These are phyloP conservation scores for Carnegiea gigantea DNA, from an alignment of 179 eudicot genomes.

Conservation along the genomic window DNA sequence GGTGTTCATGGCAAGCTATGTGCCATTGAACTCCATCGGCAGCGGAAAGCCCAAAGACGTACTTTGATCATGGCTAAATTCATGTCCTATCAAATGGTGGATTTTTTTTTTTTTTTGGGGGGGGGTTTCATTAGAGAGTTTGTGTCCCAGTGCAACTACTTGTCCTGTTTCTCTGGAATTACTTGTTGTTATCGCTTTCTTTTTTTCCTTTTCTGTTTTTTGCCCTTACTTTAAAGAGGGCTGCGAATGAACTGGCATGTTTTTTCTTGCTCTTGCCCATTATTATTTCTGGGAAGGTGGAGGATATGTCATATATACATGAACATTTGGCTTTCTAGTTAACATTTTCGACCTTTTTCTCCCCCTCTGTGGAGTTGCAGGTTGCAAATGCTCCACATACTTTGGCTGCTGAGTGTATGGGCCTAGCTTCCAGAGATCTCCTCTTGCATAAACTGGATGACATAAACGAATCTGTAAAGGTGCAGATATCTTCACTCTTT, in stretches of 20 bases:
- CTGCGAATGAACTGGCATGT: constrained; percentile 3
- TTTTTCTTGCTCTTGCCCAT: background rate
- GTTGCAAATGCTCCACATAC: constrained; percentile 32
- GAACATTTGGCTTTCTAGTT: background rate
- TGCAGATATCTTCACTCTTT: constrained; percentile 21
- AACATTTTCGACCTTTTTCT: background rate
- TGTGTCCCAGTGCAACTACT: background rate
- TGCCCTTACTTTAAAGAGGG: background rate
- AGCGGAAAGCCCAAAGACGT: no score
- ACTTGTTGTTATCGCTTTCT: background rate
- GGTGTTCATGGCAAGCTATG: background rate
- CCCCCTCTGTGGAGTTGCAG: constrained; percentile 25
- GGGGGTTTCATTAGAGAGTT: background rate
- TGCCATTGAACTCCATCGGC: background rate
- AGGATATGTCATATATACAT: background rate
- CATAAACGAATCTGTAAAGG: constrained; percentile 78
- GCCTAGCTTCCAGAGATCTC: constrained; percentile 46
- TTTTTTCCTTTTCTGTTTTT: no score
- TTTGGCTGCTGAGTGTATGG: constrained; percentile 44
- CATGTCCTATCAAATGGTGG: background rate
- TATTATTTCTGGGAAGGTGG: background rate
- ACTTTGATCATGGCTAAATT: background rate
- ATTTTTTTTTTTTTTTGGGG: background rate
- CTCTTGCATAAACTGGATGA: constrained; percentile 66
- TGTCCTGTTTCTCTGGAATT: background rate